phyloP scores from a whole-genome alignment of 768 basidiomycete species.

The Rhizopogon sp. region DNA sequence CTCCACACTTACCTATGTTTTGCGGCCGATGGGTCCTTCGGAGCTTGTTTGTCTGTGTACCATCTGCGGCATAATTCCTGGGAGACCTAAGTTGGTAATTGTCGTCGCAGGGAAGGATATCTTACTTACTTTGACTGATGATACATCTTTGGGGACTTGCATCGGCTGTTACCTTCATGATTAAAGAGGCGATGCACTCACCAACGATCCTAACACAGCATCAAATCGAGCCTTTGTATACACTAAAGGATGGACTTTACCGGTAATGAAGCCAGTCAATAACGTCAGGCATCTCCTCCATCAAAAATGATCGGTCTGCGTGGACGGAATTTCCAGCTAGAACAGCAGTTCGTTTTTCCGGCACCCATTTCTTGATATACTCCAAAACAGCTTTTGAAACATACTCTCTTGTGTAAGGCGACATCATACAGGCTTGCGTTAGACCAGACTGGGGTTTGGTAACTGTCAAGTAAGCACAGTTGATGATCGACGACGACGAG shows the following conservation, averaged over 20 bases:
- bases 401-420: slow-evolving; percentile 54
- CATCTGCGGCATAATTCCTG: slow-evolving; percentile 75
- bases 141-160: slow-evolving; percentile 54
- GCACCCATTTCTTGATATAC: slow-evolving; percentile 87
- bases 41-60: slow-evolving; percentile 41
- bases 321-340: slow-evolving; percentile 91
- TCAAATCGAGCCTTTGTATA: not conserved
- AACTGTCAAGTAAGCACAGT: not conserved
- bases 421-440: slow-evolving; percentile 72
- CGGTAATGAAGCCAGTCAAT: slow-evolving; percentile 80
- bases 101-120: not conserved
- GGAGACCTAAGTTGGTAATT: not conserved
- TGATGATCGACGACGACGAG: slow-evolving; percentile 30
- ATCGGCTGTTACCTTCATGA: not conserved
- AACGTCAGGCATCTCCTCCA: slow-evolving; percentile 76
- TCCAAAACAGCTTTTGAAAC: slow-evolving; percentile 59
- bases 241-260: slow-evolving; percentile 26
- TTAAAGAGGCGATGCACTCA: slow-evolving; percentile 29
- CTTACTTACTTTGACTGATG: slow-evolving; percentile 67
- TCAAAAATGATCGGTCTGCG: slow-evolving; percentile 68
- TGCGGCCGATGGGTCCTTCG: slow-evolving; percentile 27
- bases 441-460: slow-evolving; percentile 61
- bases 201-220: slow-evolving; percentile 56
- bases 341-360: slow-evolving; percentile 52
- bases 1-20: slow-evolving; percentile 50